These are phyloP conservation scores for Maudiozyma pseudohumilis DNA, from an alignment of 805 yeast species.

Conservation along the genomic window DNA sequence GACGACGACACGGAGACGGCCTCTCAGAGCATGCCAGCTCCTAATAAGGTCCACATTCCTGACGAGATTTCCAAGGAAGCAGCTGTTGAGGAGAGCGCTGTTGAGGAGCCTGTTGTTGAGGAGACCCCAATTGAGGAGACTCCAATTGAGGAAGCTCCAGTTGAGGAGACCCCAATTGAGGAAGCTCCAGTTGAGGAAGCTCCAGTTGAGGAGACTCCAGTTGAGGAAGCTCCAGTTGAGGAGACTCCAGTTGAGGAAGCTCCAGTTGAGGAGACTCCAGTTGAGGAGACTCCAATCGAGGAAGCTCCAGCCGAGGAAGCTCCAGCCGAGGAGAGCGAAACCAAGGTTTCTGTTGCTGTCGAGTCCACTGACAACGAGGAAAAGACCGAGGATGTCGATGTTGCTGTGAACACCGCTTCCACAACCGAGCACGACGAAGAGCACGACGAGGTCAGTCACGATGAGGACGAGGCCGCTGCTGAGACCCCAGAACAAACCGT, in stretches of 20 bases:
- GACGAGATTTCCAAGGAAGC: conserved; percentile 3
- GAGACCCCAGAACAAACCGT: not conserved
- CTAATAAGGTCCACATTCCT: not conserved
- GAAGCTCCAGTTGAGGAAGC: conserved; percentile 1
- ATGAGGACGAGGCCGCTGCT: conserved; percentile 1
- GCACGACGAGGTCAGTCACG: too few species aligned
- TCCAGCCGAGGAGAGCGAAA: conserved; percentile 1
- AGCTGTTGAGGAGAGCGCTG: conserved; percentile 1
- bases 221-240: conserved; percentile 8
- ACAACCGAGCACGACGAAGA: not conserved
- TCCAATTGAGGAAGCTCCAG: not conserved
- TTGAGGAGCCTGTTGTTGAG: not conserved
- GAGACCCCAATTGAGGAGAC: conserved; percentile 1
- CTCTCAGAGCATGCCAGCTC: not conserved
- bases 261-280: not conserved
- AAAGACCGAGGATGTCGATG: not conserved
- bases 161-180: conserved; percentile 1
- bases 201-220: conserved; percentile 2
- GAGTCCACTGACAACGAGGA: conserved; percentile 3
- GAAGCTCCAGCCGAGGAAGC: conserved; percentile 5
- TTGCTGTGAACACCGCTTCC: not conserved
- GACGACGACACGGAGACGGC: conserved; percentile 5
- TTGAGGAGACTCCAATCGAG: conserved; percentile 2
- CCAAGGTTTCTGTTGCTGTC: not conserved
- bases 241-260: conserved; percentile 5